Percentiles rank a stretch among this genome's conserved stretches.
These are phyloP conservation scores for Claviceps citrina DNA, from an alignment of 2,329 filamentous ascomycete species.

Conservation along the genomic window DNA sequence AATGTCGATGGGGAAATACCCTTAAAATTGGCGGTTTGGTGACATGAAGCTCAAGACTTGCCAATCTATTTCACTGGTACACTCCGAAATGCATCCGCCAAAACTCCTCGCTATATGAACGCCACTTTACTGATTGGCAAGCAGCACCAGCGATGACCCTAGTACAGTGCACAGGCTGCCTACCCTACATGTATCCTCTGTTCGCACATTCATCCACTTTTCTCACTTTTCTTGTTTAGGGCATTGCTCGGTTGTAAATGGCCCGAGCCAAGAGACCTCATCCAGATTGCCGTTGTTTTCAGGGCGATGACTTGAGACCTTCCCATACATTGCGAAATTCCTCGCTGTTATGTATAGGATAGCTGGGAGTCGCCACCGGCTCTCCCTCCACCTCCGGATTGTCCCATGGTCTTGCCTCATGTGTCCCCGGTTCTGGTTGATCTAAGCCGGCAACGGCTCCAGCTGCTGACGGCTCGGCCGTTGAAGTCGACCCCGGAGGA, in stretches of 20 bases:
- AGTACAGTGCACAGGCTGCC: neutral
- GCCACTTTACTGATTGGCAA: neutral
- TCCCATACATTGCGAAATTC: conserved; percentile 33
- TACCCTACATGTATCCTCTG: neutral
- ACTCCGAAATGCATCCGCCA: neutral
- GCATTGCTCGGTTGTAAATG: too few relatives aligned
- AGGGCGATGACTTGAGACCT: neutral
- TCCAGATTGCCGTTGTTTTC: too few relatives aligned
- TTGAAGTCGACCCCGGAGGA: conserved; percentile 5
- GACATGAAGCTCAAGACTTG: too few relatives aligned
- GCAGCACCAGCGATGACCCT: neutral
- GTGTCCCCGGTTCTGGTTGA: conserved; percentile 5
- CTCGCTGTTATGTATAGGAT: conserved; percentile 22
- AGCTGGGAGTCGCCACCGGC: conserved; percentile 9
- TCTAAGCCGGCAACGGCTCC: conserved; percentile 1
- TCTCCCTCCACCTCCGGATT: conserved; percentile 6
- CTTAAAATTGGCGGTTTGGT: too few relatives aligned
- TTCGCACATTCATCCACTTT: too few relatives aligned
- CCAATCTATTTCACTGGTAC: neutral
- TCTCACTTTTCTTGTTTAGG: too few relatives aligned
- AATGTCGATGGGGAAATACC: too few relatives aligned
- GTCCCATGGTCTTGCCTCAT: conserved; percentile 8
- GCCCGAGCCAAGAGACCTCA: too few relatives aligned
- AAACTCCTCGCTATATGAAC: conserved; percentile 16
- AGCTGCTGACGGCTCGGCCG: neutral